Evolutionary conservation across 345 rosid genomes (phyloP), one percentile per base, ranked within the genome.

Genomic region (Aquilaria malaccensis): DNA sequence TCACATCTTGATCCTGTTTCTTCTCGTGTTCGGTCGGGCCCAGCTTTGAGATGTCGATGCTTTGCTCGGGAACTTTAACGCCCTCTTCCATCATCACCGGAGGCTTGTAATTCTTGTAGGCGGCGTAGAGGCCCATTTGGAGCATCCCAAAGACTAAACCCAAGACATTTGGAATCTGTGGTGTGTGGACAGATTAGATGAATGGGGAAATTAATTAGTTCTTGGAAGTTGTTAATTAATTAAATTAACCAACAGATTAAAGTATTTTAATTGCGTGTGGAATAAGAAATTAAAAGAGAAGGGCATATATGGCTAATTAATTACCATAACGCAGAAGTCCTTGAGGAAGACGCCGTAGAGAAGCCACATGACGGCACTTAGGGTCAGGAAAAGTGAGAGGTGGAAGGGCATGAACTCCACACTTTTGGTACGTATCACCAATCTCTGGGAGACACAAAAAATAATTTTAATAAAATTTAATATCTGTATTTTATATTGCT

Each of bases 391-490:
- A 57, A 82, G 65, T 12, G 90, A 84, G 68, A 84, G 64, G 62
- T 71, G 69, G 65, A 80, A 72, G 1, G 90, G 87, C 90, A 82
- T 84, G 85, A 76, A 84, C 74, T 84, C 90, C 69, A 84, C 90
- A 48, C 87, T 84, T 67, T 74, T 81, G 13, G 83, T 79, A 62
- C 75, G 67, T 46, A 79, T 73, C 59, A 79, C 80, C 62, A 71
- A 60, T 69, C 80, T 73, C 83, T 79, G 76, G 46, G 32, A 13
- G 1, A 47, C 33, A 13, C 4, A n/a, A 22, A 41, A n/a, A 56
- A 11, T 12, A 30, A 9, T 1, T 13, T 4, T 45, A 7, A 55
- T 9, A 29, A 31, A 10, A 2, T 9, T 15, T 14, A n/a, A n/a
- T 22, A 22, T 22, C 22, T 22, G 22, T 22, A 22, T 22, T 22